These are phyloP conservation scores for Populus hybrid DNA, from an alignment of 441 rosid species.

Conservation along the genomic window DNA sequence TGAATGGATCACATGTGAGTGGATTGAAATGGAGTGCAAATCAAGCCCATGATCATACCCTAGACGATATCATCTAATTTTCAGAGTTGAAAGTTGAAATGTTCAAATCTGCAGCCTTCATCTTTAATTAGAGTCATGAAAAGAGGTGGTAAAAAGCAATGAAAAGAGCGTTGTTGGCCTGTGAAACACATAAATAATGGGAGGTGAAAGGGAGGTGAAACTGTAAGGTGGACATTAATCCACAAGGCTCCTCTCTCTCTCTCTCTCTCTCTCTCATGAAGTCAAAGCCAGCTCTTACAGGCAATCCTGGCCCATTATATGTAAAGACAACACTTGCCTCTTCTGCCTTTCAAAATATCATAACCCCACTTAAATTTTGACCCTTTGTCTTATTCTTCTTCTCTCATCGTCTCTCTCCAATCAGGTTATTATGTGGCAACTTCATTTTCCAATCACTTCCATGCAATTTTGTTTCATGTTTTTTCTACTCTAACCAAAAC, in stretches of 20 bases:
- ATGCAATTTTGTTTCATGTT: constrained; percentile 14
- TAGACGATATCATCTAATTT: neutral
- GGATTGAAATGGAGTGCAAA: neutral
- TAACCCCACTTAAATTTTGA: constrained; percentile 16
- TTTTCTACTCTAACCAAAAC: neutral
- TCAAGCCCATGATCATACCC: neutral
- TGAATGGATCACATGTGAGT: neutral
- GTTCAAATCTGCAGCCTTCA: constrained; percentile 2
- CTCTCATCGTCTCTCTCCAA: constrained; percentile 18
- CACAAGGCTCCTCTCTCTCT: constrained; percentile 33
- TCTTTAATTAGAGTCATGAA: constrained; percentile 50
- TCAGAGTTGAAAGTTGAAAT: constrained; percentile 23
- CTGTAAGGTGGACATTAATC: constrained; percentile 26
- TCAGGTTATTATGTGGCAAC: constrained; percentile 20
- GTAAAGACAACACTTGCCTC: constrained; percentile 6
- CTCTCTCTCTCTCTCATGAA: neutral
- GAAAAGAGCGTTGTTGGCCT: constrained; percentile 38
- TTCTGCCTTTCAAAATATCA: constrained; percentile 11
- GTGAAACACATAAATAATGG: constrained; percentile 45
- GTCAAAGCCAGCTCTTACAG: constrained; percentile 20
- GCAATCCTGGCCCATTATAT: constrained; percentile 13
- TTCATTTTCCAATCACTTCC: constrained; percentile 7
- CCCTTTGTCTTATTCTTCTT: constrained; percentile 11
- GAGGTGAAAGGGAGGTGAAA: constrained; percentile 37
- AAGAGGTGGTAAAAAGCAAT: constrained; percentile 37